Percentiles rank a stretch among this genome's conserved stretches.
Evolutionary conservation across 495 filamentous ascomycete species (phyloP).

Genomic region (Xylaria intraflava): DNA sequence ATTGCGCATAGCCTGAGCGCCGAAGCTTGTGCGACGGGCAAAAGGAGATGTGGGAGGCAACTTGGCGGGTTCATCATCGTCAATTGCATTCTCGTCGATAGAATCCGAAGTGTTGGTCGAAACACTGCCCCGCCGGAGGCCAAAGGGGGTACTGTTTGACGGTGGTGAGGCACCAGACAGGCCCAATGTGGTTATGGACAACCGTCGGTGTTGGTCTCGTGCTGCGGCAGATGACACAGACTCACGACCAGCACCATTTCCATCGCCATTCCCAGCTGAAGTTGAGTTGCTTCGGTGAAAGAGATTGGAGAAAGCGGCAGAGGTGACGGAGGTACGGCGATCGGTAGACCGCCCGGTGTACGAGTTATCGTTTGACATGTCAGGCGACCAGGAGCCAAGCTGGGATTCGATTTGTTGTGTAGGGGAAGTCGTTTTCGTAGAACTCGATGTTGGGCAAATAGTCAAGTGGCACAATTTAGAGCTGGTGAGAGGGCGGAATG

Average conservation of each 20-base stretch:
- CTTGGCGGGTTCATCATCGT: conserved; percentile 61
- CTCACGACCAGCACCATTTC: conserved; percentile 46
- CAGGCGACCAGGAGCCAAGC: not conserved
- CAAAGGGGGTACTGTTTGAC: conserved; percentile 49
- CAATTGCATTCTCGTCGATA: conserved; percentile 79
- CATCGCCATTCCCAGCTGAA: conserved; percentile 25
- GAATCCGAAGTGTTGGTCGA: conserved; percentile 66
- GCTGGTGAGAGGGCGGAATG: not conserved
- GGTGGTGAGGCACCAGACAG: conserved; percentile 71
- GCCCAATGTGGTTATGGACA: conserved; percentile 82
- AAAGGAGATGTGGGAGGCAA: conserved; percentile 65
- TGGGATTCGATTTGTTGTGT: not conserved
- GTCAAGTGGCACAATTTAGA: conserved; percentile 3
- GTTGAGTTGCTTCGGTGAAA: conserved; percentile 46
- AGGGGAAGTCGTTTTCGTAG: not conserved
- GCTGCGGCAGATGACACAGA: conserved; percentile 58
- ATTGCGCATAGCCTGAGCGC: conserved; percentile 70
- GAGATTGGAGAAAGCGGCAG: conserved; percentile 48
- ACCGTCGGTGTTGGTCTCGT: conserved; percentile 69
- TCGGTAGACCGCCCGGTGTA: conserved; percentile 31
- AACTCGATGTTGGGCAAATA: not conserved
- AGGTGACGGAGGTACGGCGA: conserved; percentile 52
- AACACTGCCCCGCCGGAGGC: conserved; percentile 65
- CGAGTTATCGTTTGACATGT: conserved; percentile 30
- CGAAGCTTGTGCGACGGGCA: conserved; percentile 82